A percentile compares a stretch with the other conserved stretches of the same genome.
Evolutionary conservation across 306 rosid species (phyloP).

Genomic region (Adenanthera pavonina): DNA sequence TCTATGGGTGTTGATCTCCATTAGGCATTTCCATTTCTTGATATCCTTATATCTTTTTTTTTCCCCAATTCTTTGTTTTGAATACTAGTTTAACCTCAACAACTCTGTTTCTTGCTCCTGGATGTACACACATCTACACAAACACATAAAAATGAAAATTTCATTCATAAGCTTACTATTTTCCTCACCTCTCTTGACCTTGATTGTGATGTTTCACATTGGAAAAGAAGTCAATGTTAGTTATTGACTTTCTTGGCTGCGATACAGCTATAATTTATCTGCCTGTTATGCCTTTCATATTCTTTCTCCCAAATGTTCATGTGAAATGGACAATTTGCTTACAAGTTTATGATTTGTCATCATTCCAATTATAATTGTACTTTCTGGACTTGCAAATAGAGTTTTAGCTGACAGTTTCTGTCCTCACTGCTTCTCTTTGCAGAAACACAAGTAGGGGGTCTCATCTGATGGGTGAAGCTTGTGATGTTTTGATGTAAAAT

Average conservation of each 20-base stretch:
- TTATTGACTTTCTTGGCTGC: too few relatives aligned
- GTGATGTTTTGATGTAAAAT: slow-evolving; percentile 46
- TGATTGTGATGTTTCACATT: too few relatives aligned
- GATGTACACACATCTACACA: too few relatives aligned
- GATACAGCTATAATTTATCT: too few relatives aligned
- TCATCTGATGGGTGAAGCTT: slow-evolving; percentile 43
- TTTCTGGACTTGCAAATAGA: slow-evolving; percentile 1
- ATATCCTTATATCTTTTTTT: not conserved
- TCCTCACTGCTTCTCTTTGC: slow-evolving; percentile 49
- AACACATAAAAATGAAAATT: too few relatives aligned
- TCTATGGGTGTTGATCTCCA: not conserved
- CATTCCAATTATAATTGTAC: slow-evolving; percentile 1
- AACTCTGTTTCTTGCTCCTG: too few relatives aligned
- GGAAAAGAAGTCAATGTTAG: too few relatives aligned
- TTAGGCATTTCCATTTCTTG: not conserved
- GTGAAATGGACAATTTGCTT: not conserved
- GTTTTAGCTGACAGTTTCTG: slow-evolving; percentile 28
- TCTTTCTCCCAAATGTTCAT: too few relatives aligned
- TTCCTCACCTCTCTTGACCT: too few relatives aligned
- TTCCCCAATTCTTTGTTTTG: not conserved
- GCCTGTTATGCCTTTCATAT: too few relatives aligned
- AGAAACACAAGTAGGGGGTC: slow-evolving; percentile 44
- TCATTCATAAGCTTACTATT: too few relatives aligned
- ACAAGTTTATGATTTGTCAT: not conserved
- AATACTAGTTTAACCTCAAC: not conserved